Percentiles rank a stretch among this genome's conserved stretches.
phyloP scores from a whole-genome alignment of 2,329 filamentous ascomycete genomes.

The Phyllosticta capitalensis region DNA sequence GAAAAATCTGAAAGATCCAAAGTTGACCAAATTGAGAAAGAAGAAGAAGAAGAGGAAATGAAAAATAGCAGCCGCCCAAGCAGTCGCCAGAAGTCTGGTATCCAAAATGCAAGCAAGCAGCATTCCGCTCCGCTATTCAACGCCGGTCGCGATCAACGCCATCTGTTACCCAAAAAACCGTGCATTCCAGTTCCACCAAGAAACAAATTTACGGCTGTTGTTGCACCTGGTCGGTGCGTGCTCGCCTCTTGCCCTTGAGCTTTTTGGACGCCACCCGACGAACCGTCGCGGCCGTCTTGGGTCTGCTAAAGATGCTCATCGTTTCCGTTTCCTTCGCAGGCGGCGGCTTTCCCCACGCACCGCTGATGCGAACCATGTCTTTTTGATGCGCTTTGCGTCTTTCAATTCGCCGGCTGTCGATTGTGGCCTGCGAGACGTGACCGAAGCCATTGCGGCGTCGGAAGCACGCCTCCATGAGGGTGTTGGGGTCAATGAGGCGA shows the following conservation, averaged over 20 bases:
- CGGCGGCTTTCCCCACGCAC: constrained; percentile 1
- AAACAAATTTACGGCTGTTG: background rate
- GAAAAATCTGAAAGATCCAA: background rate
- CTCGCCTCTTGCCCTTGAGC: constrained; percentile 7
- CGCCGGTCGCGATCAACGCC: background rate
- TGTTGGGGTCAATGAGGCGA: constrained; percentile 70
- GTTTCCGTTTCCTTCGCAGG: background rate
- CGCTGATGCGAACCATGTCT: constrained; percentile 12
- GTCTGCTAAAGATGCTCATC: background rate
- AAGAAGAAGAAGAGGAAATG: too few relatives aligned
- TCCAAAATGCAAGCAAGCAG: background rate
- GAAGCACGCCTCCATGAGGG: constrained; percentile 73
- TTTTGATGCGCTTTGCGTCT: constrained; percentile 27
- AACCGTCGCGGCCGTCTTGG: background rate
- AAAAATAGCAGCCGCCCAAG: background rate
- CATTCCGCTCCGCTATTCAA: background rate
- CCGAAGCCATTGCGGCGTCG: constrained; percentile 70
- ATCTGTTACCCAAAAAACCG: background rate
- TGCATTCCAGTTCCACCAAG: background rate
- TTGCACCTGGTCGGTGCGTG: constrained; percentile 5
- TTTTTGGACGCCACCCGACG: constrained; percentile 4
- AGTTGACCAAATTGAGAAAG: too few relatives aligned
- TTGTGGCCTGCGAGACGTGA: constrained; percentile 69
- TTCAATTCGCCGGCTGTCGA: constrained; percentile 66
- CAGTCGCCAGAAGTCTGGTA: background rate